These are phyloP conservation scores for Chrysanthemum makinoi DNA, from an alignment of 129 eudicot genomes.

Conservation along the genomic window DNA sequence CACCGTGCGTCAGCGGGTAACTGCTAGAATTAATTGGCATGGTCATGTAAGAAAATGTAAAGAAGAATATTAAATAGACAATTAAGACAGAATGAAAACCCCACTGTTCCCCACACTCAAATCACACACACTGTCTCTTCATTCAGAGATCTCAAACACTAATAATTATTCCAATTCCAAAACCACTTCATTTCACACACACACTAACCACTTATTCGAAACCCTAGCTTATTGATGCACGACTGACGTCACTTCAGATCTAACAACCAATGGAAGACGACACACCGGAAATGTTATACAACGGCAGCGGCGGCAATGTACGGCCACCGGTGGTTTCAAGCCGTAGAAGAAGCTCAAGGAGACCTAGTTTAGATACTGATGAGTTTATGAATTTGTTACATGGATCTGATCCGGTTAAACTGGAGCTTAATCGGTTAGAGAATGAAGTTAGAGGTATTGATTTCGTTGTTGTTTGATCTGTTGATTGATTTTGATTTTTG, in stretches of 20 bases:
- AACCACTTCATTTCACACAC: no score
- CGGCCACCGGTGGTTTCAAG: conserved; percentile 32
- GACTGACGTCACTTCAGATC: conserved; percentile 50
- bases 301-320: conserved; percentile 47
- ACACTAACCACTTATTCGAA: not conserved
- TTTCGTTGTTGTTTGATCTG: conserved; percentile 41
- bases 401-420: conserved; percentile 97
- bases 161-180: no score
- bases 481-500: conserved; percentile 10
- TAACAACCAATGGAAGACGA: conserved; percentile 48
- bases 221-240: conserved; percentile 50
- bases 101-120: no score
- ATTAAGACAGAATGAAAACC: no score
- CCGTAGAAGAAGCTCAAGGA: conserved; percentile 56
- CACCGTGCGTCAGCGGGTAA: no score
- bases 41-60: conserved; percentile 27
- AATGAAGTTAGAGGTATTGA: conserved; percentile 85
- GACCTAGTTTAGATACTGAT: conserved; percentile 87
- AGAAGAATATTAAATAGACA: conserved; percentile 12
- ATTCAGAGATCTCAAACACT: no score
- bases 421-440: conserved; percentile 90
- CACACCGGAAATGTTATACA: conserved; percentile 35
- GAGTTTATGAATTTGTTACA: conserved; percentile 80
- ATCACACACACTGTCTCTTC: no score
- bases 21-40: conserved; percentile 4